Evolutionary conservation across 352 stramenopile species (phyloP).

Genomic region (Pseudoperonospora humuli): DNA sequence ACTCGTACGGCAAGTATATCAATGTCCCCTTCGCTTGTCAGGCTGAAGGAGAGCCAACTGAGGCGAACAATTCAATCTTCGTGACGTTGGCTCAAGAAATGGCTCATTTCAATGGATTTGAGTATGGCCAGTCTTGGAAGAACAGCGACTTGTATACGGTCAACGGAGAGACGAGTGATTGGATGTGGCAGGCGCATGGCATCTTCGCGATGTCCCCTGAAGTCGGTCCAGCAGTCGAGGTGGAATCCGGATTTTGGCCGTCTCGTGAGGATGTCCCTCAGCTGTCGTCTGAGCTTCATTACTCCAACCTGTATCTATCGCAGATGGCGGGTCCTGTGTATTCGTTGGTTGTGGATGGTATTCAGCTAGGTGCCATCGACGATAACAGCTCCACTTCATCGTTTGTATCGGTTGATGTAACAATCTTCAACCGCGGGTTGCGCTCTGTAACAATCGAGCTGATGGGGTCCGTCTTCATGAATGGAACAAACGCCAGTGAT

Average conservation of each 20-base stretch:
- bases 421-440: constrained; percentile 35
- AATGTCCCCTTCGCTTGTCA: constrained; percentile 82
- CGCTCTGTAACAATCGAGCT: constrained; percentile 26
- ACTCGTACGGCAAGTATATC: constrained; percentile 78
- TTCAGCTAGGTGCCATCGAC: constrained; percentile 7
- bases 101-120: constrained; percentile 65
- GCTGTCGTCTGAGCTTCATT: constrained; percentile 61
- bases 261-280: constrained; percentile 35
- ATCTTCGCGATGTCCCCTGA: constrained; percentile 84
- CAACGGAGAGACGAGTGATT: constrained; percentile 84
- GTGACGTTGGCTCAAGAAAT: constrained; percentile 55
- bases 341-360: constrained; percentile 29
- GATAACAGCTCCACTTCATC: constrained; percentile 1
- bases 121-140: constrained; percentile 73
- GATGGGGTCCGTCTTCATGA: constrained; percentile 25
- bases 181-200: constrained; percentile 73
- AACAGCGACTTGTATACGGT: constrained; percentile 82
- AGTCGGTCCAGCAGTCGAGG: constrained; percentile 56
- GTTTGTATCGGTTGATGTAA: constrained; percentile 24
- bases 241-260: constrained; percentile 62
- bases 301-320: constrained; percentile 59
- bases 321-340: constrained; percentile 50
- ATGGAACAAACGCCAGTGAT: constrained; percentile 29
- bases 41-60: constrained; percentile 34
- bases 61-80: constrained; percentile 34